Base-by-base conservation (phyloP, 495 filamentous ascomycete species). In the Xylaria venustula region DNA sequence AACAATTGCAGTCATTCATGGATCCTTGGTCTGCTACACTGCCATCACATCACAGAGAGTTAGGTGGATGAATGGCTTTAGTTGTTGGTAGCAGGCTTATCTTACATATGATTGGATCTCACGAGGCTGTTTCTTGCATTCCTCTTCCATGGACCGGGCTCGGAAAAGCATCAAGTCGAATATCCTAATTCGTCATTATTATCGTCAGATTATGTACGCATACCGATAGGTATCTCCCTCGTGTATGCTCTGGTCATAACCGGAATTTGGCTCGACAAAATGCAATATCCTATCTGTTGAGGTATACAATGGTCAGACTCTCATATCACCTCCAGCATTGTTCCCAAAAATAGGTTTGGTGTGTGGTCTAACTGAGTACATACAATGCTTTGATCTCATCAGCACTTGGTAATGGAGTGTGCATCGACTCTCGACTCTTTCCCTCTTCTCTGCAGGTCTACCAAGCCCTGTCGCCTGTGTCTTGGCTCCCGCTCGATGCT, bases 321-420 rank as follows among this genome's bases (percentile, higher is more conserved):
- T 58, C 30, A 51, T n/a, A 11, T 26, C 23, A 17, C 48, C 15
- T n/a, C 20, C 19, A 30, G 41, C 11, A 8, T 26, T 40, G 7
- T 28, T 40, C 44, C 58, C 58, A 61, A 61, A 60, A 61, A 61
- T 61, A 61, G 63, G 54, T 42, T 25, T 55, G 50, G 34, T 45
- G 44, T 15, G 37, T 15, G 7, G 15, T 15, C 37, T 15, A 40
- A 8, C 37, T 40, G 30, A 34, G 5, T 34, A n/a, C n/a, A n/a
- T n/a, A n/a, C n/a, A n/a, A n/a, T n/a, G n/a, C n/a, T n/a, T n/a
- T n/a, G n/a, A n/a, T n/a, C n/a, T n/a, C n/a, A n/a, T n/a, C n/a
- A n/a, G n/a, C n/a, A n/a, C n/a, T n/a, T n/a, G n/a, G n/a, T n/a
- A n/a, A n/a, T n/a, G n/a, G n/a, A n/a, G n/a, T n/a, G n/a, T n/a